Evolutionary conservation across 2,329 filamentous ascomycete genomes (phyloP).

Genomic region (Cladosporium velox): DNA sequence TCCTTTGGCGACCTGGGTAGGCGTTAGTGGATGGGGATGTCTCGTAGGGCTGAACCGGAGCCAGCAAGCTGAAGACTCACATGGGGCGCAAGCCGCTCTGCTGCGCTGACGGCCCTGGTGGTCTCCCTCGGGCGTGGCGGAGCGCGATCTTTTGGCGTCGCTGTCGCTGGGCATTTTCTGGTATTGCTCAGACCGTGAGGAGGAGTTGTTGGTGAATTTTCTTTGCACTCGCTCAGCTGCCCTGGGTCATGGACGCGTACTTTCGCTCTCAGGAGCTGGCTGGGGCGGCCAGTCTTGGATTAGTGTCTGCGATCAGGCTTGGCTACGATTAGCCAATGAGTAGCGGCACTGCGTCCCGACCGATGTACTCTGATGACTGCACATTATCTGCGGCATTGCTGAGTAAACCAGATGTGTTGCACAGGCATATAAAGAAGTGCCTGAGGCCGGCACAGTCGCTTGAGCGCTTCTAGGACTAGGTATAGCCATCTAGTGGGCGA

Average conservation of each 20-base stretch:
- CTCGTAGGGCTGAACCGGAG: constrained; percentile 18
- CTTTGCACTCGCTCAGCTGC: constrained; percentile 4
- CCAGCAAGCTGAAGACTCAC: constrained; percentile 30
- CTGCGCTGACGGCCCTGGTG: constrained; percentile 36
- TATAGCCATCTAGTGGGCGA: constrained; percentile 12
- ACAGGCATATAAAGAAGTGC: constrained; percentile 12
- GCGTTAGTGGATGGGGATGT: constrained; percentile 3
- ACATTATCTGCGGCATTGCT: constrained; percentile 13
- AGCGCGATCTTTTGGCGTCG: constrained; percentile 17
- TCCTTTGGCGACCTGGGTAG: constrained; percentile 17
- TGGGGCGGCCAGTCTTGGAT: constrained; percentile 9
- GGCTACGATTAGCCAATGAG: constrained; percentile 5
- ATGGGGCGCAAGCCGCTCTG: constrained; percentile 39
- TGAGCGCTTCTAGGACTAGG: constrained; percentile 1
- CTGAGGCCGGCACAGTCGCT: constrained; percentile 18
- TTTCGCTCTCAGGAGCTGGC: constrained; percentile 10
- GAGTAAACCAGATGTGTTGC: neutral
- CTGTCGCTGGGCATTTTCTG: constrained; percentile 11
- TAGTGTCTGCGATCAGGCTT: constrained; percentile 17
- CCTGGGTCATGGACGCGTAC: constrained; percentile 17
- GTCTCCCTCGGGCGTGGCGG: constrained; percentile 20
- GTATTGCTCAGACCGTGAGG: neutral
- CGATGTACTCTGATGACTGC: constrained; percentile 19
- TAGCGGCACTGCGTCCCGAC: neutral
- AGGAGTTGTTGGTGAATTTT: constrained; percentile 4